Evolutionary conservation across 1,284 basidiomycete genomes (phyloP).

Genomic region (Malassezia globosa): DNA sequence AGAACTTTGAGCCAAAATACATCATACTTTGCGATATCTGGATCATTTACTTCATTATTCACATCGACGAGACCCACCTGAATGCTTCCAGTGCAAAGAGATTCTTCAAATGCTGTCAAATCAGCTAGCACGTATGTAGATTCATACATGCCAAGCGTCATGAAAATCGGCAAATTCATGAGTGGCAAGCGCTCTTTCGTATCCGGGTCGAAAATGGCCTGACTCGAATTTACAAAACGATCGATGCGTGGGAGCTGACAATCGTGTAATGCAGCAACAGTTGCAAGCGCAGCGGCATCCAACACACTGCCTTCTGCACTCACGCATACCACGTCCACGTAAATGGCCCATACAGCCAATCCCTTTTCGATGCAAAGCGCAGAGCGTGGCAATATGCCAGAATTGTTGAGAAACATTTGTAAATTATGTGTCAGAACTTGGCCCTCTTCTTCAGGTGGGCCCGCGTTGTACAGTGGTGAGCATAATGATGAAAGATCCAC

Average conservation of each 20-base stretch:
- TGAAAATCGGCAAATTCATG: slow-evolving; percentile 54
- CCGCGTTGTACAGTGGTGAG: slow-evolving; percentile 82
- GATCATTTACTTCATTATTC: no score
- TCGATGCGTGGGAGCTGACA: slow-evolving; percentile 63
- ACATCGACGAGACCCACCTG: slow-evolving; percentile 21
- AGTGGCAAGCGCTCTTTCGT: slow-evolving; percentile 52
- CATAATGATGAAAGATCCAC: slow-evolving; percentile 83
- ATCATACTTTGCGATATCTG: no score
- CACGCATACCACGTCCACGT: slow-evolving; percentile 84
- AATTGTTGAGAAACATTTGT: slow-evolving; percentile 55
- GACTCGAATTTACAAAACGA: slow-evolving; percentile 56
- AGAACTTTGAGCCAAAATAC: slow-evolving; percentile 2
- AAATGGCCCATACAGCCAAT: slow-evolving; percentile 77
- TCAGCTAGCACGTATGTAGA: slow-evolving; percentile 63
- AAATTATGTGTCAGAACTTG: slow-evolving; percentile 25
- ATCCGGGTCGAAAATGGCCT: slow-evolving; percentile 55
- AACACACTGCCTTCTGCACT: slow-evolving; percentile 93
- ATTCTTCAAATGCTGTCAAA: slow-evolving; percentile 79
- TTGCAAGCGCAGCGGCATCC: slow-evolving; percentile 76
- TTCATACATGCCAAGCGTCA: slow-evolving; percentile 69
- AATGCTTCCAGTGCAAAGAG: slow-evolving; percentile 52
- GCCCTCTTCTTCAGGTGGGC: slow-evolving; percentile 57
- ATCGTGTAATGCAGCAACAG: slow-evolving; percentile 71
- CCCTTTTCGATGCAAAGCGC: slow-evolving; percentile 68
- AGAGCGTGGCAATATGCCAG: slow-evolving; percentile 53